Evolutionary conservation across 257 asterid genomes (phyloP), one percentile per base, ranked within the genome.

Genomic region (Scutellaria baicalensis): DNA sequence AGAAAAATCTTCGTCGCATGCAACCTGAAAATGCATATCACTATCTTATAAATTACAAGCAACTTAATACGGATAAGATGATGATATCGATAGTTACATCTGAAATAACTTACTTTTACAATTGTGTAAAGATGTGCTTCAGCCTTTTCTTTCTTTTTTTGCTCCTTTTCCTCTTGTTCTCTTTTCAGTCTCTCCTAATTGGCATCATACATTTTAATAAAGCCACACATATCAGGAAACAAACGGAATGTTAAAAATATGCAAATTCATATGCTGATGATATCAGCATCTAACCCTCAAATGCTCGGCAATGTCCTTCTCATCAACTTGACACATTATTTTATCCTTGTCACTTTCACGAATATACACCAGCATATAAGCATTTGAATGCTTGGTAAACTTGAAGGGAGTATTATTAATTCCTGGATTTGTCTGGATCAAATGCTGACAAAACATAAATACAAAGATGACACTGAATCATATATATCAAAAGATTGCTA

Each of bases 231-330:
- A 66, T 72, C 33, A 59, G 56, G 68, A 13, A 66, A 64, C 9
- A 55, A 42, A 36, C n/a, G 6, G 67, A 64, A 33, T 12, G 14
- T 56, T 47, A 61, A 61, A 57, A 68, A 50, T 68, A 63, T 9
- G 69, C 21, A 73, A 72, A 66, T 60, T 27, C 66, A 54, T 55
- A 55, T 67, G 70, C 52, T 17, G 75, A 67, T 17, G 75, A 67
- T 71, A 71, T 71, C 64, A 68, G 75, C 66, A 70, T 70, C 76
- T 61, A 39, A 81, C 85, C 85, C 71, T 77, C 20, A 89, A 93
- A 81, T 92, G 95, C 61, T 83, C 92, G 14, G 97, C 97, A 58
- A 92, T 82, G 79, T 92, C 97, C 71, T 81, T 84, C 85, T 89
- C 97, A 75, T 84, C 93, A 52, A 77, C 84, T 33, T 75, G 77